Base-by-base conservation (phyloP, 1,284 basidiomycete species). In the Heterobasidion annosum region DNA sequence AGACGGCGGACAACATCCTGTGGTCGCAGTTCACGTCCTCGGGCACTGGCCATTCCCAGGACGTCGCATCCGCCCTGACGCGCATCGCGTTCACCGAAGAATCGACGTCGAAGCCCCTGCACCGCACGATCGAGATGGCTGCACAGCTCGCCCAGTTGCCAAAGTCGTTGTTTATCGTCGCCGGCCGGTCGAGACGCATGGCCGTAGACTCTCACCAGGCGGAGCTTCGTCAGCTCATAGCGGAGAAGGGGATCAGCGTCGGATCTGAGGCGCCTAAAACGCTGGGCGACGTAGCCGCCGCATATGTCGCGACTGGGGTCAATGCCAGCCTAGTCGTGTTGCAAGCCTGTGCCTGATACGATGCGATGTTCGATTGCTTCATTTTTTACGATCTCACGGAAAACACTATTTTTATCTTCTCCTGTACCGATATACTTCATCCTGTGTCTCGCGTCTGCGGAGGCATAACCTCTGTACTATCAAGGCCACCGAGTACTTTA, bases 151-250 rank as follows among this genome's bases (percentile, higher is more conserved):
- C 10, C 3, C 25, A 18, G n/a, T 47, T 5, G 12, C 10, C 45
- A 16, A 13, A 18, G 8, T 34, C 76, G 13, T 69, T 88, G 42
- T 73, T 92, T 43, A 75, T 90, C 9, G 68, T 91, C 13, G 67
- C 74, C n/a, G 92, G 91, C 1, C 78, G 93, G 1, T 91, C 89
- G 25, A 75, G 91, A 53, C 73, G 87, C 51, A 73, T 89, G 69
- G 78, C 81, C 4, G 69, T 78, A 1, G 77, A 82, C 58, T 76
- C 74, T 15, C 75, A 85, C 57, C 59, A 65, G 15, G 62, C 61
- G 1, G 93, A 95, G 69, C 65, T 92, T 51, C 72, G 72, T 32
- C 64, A 71, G 54, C 65, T 92, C 37, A 67, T 83, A 12, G 64
- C 73, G 2, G 75, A 76, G 56, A 66, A 72, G n/a, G 76, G 69